These are phyloP conservation scores for Capsicum baccatum DNA, from an alignment of 257 asterid species.

Conservation along the genomic window DNA sequence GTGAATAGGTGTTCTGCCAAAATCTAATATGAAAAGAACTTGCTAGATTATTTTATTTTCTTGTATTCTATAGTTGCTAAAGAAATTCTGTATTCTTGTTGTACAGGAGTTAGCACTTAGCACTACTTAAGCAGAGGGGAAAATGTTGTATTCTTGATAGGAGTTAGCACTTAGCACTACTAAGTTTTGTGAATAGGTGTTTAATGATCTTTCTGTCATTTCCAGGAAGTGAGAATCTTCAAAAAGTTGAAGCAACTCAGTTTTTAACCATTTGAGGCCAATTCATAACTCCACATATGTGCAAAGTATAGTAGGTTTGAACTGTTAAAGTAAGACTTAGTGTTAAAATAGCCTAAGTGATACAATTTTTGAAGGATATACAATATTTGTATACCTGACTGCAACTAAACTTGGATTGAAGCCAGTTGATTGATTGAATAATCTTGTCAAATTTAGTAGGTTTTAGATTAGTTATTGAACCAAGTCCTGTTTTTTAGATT, in stretches of 20 bases:
- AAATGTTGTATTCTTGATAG: too few species aligned
- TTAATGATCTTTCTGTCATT: too few species aligned
- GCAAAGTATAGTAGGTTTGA: neutral
- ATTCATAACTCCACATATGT: neutral
- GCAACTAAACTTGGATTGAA: neutral
- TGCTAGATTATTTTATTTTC: too few species aligned
- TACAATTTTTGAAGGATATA: neutral
- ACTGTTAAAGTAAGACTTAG: neutral
- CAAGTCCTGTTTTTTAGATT: too few species aligned
- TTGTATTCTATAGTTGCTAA: too few species aligned
- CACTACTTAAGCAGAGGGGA: too few species aligned
- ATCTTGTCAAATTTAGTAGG: neutral
- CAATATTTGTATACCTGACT: neutral
- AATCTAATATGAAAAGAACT: too few species aligned
- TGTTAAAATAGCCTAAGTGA: neutral
- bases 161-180: too few species aligned
- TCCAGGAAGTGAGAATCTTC: neutral
- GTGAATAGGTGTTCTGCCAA: too few species aligned
- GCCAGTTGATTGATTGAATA: neutral
- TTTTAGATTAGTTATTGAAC: neutral
- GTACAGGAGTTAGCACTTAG: too few species aligned
- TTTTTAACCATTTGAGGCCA: neutral
- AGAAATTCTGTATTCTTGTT: too few species aligned
- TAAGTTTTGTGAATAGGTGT: too few species aligned
- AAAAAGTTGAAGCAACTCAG: neutral